Base-by-base conservation (phyloP, 352 stramenopile species). In the Phytophthora multivora region DNA sequence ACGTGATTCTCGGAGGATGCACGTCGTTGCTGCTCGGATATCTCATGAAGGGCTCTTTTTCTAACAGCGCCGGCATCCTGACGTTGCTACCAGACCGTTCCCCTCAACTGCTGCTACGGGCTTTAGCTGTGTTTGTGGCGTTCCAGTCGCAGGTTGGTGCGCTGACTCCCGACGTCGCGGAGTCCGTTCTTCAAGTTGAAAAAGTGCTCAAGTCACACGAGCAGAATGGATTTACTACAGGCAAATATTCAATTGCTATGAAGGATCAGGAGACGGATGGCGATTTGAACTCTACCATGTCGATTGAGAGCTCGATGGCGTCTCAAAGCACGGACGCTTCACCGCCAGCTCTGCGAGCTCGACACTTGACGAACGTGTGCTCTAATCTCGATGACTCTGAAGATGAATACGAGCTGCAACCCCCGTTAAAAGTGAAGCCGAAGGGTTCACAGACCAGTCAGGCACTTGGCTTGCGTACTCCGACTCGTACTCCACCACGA, bases 141-240 rank as follows among this genome's bases (percentile, higher is more conserved):
- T 58, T 95, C 0, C 77, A 95, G 47, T 83, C 83, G 15, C 86
- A 95, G 33, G 82, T 95, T 48, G 83, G 80, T 11, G 84, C 83
- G 2, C 50, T 95, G 33, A 91, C 86, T 0, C 66, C 73, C 6
- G 86, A 93, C 28, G 63, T 92, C 5, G 80, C 73, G 1, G 68
- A 82, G 13, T 91, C 86, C 0, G 77, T 89, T 43, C 62, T 93
- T 1, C 55, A 88, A 13, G 73, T 95, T 12, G 86, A 95, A 69
- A 71, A 76, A n/a, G 45, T 86, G 4, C 41, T 93, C 6, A 90
- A 88, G 53, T 79, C 67, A 23, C 52, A 23, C 10, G 26, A 61
- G 5, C 16, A 15, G n/a, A 46, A 16, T 38, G 19, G 2, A 1
- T 5, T 13, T 48, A 28, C 21, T 39, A 6, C 41, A 38, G 26